Evolutionary conservation across 78 protist species (phyloP).

Genomic region (Mantamonas sphyraenae): DNA sequence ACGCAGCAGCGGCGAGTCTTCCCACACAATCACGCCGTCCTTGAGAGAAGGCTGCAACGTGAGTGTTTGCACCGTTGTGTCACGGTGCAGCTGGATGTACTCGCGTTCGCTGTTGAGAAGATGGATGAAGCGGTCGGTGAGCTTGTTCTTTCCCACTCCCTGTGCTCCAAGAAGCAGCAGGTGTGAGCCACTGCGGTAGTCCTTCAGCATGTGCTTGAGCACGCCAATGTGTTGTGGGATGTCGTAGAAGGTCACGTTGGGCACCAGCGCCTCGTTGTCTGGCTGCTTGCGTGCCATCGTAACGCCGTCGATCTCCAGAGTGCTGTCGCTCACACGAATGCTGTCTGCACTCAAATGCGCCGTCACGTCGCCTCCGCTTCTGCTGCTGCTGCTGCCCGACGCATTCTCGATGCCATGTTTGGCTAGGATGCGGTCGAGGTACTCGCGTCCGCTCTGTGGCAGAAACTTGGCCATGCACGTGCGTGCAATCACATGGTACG

Average conservation of each 20-base stretch:
- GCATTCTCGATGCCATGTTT: not conserved
- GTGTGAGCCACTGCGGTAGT: slow-evolving; percentile 17
- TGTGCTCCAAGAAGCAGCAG: slow-evolving; percentile 59
- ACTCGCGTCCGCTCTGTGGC: slow-evolving; percentile 1
- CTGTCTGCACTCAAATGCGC: not conserved
- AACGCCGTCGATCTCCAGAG: not conserved
- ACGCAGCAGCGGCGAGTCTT: slow-evolving; percentile 54
- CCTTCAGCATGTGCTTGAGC: slow-evolving; percentile 18
- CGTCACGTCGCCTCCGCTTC: not conserved
- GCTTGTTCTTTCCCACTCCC: slow-evolving; percentile 78
- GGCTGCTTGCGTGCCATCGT: not conserved
- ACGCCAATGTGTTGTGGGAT: slow-evolving; percentile 13
- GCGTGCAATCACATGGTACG: not conserved
- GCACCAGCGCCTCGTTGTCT: slow-evolving; percentile 40
- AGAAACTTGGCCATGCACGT: slow-evolving; percentile 13
- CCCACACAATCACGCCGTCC: slow-evolving; percentile 25
- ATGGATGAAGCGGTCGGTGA: slow-evolving; percentile 40
- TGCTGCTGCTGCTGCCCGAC: not conserved
- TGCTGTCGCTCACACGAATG: not conserved
- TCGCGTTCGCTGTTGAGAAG: slow-evolving; percentile 34
- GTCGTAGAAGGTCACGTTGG: slow-evolving; percentile 29
- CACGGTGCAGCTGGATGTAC: slow-evolving; percentile 81
- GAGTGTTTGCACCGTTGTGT: slow-evolving; percentile 59
- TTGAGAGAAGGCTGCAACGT: slow-evolving; percentile 37
- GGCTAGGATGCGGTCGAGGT: slow-evolving; percentile 1